These are phyloP conservation scores for Fraxinus cuspidata DNA, from an alignment of 257 asterid species.

Conservation along the genomic window DNA sequence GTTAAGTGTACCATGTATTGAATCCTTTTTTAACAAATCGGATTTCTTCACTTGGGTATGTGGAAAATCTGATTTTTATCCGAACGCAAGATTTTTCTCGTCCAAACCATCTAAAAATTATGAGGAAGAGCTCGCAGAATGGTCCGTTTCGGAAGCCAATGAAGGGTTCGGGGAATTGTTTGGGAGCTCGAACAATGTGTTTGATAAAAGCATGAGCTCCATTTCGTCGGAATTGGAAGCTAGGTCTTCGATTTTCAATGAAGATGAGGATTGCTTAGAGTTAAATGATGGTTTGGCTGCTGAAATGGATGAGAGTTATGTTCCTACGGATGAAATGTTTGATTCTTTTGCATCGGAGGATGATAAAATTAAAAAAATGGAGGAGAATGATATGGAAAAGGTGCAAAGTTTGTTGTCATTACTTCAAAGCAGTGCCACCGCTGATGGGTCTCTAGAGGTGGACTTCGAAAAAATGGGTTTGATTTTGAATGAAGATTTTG, in stretches of 20 bases:
- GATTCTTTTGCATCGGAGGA: slow-evolving; percentile 25
- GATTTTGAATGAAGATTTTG: slow-evolving; percentile 56
- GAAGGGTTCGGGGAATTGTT: slow-evolving; percentile 4
- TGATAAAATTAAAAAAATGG: slow-evolving; percentile 32
- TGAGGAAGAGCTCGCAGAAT: slow-evolving; percentile 34
- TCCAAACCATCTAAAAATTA: slow-evolving; percentile 40
- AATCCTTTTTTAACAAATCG: slow-evolving; percentile 29
- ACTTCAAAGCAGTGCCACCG: slow-evolving; percentile 62
- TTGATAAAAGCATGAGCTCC: slow-evolving; percentile 20
- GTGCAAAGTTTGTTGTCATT: slow-evolving; percentile 66
- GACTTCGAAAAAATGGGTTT: slow-evolving; percentile 48
- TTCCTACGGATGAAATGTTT: slow-evolving; percentile 22
- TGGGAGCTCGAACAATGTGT: slow-evolving; percentile 28
- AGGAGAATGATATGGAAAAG: slow-evolving; percentile 46
- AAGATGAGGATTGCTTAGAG: slow-evolving; percentile 21
- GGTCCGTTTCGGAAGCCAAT: slow-evolving; percentile 20
- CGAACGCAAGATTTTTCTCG: slow-evolving; percentile 49
- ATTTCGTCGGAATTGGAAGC: slow-evolving; percentile 24
- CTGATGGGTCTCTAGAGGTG: slow-evolving; percentile 48
- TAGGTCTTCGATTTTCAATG: slow-evolving; percentile 31
- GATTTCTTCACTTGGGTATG: slow-evolving; percentile 26
- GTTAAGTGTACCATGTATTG: slow-evolving; percentile 26
- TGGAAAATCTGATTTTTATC: slow-evolving; percentile 18
- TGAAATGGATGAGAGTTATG: slow-evolving; percentile 25
- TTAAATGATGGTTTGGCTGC: slow-evolving; percentile 28